These are phyloP conservation scores for Beauveria bassiana DNA, from an alignment of 2,329 filamentous ascomycete genomes.

Conservation along the genomic window DNA sequence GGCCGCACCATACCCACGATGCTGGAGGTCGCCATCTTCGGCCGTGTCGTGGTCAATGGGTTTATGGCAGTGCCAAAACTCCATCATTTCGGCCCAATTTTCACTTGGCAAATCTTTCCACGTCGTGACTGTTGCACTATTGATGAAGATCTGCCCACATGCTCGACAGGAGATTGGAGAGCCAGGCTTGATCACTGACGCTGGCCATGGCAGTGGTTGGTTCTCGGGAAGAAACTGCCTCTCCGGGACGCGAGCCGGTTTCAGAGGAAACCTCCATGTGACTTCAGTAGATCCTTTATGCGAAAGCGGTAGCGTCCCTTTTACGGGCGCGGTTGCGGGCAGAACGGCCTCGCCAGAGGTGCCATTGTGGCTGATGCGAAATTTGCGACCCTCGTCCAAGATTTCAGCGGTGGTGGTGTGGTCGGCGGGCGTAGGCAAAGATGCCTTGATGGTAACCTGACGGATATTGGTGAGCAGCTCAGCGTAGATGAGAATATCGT, in stretches of 20 bases:
- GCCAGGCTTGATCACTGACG: slow-evolving; percentile 35
- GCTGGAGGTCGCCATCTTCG: slow-evolving; percentile 38
- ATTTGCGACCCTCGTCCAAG: slow-evolving; percentile 34
- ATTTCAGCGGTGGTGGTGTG: slow-evolving; percentile 36
- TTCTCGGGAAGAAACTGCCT: slow-evolving; percentile 25
- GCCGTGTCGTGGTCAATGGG: slow-evolving; percentile 50
- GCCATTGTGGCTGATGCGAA: slow-evolving; percentile 42
- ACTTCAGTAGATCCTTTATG: slow-evolving; percentile 26
- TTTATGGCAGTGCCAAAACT: slow-evolving; percentile 99
- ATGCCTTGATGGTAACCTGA: slow-evolving; percentile 52
- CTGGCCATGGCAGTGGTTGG: slow-evolving; percentile 48
- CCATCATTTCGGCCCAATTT: slow-evolving; percentile 99
- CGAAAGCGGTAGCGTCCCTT: slow-evolving; percentile 30
- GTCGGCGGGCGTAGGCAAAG: slow-evolving; percentile 37
- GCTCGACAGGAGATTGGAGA: slow-evolving; percentile 36
- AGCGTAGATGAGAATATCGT: slow-evolving; percentile 45
- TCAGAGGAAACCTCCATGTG: slow-evolving; percentile 48
- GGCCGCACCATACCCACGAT: slow-evolving; percentile 77
- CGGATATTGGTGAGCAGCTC: slow-evolving; percentile 58
- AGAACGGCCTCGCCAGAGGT: slow-evolving; percentile 28
- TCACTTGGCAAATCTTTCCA: slow-evolving; percentile 97
- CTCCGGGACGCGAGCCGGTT: slow-evolving; percentile 17
- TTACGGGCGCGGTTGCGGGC: slow-evolving; percentile 32
- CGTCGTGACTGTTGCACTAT: slow-evolving; percentile 30
- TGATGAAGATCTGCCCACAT: slow-evolving; percentile 32